Percentiles rank a stretch among this genome's conserved stretches.
Conservation (phyloP, 208 protist genomes). For the Wallacemonas sp. region DNA sequence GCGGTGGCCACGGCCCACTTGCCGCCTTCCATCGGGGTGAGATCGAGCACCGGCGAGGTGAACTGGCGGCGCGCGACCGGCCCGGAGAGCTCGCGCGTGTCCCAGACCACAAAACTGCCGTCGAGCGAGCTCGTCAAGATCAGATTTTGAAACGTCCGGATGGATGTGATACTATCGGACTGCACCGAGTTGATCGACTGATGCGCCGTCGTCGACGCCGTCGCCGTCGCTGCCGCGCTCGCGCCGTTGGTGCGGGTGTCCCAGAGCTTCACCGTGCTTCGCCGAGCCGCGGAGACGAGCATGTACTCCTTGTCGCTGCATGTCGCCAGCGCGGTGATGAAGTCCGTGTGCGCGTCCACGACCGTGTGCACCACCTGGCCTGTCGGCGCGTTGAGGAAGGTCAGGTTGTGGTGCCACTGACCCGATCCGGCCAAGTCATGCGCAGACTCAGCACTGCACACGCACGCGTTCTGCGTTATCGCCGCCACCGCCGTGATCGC, state of each 20-base stretch:
- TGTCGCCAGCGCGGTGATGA: constrained; percentile 64
- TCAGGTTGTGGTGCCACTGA: constrained; percentile 40
- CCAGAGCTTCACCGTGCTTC: constrained; percentile 75
- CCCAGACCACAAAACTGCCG: constrained; percentile 71
- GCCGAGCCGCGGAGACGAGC: constrained; percentile 68
- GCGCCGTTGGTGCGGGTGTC: constrained; percentile 45
- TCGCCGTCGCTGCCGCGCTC: constrained; percentile 9
- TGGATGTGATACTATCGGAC: constrained; percentile 65
- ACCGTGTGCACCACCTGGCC: constrained; percentile 52
- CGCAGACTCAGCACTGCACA: constrained; percentile 5
- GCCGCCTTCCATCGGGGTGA: constrained; percentile 30
- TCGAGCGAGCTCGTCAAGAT: constrained; percentile 68
- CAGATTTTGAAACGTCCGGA: constrained; percentile 48
- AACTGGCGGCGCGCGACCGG: constrained; percentile 45
- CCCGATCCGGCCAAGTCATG: constrained; percentile 2
- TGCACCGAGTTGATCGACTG: constrained; percentile 34
- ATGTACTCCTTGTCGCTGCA: constrained; percentile 61
- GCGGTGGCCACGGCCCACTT: constrained; percentile 57
- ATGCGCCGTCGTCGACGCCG: constrained; percentile 1
- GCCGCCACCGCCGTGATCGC: constrained; percentile 71
- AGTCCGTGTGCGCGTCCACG: constrained; percentile 62
- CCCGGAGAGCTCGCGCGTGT: constrained; percentile 51
- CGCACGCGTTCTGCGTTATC: constrained; percentile 30
- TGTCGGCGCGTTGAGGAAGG: constrained; percentile 40
- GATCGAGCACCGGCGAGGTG: constrained; percentile 49